Evolutionary conservation across 2,329 filamentous ascomycete genomes (phyloP), one percentile per base, ranked within the genome.

Genomic region (Salinomyces thailandicus): DNA sequence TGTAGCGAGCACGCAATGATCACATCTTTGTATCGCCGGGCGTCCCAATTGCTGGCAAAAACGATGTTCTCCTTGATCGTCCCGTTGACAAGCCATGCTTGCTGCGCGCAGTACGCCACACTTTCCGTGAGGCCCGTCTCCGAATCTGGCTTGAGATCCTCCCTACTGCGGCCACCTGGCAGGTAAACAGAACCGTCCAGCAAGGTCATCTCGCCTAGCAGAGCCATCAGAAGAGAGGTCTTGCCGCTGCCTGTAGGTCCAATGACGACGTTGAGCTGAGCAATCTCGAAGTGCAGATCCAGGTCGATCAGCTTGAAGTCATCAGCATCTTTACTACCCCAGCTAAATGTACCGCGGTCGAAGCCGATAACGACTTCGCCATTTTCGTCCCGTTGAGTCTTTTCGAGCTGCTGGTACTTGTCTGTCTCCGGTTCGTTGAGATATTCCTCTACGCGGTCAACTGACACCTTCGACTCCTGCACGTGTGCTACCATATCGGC

Each of bases 401-500:
- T 66, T 9, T 79, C 75, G 1, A 98, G 71, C 55, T 96, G 91
- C 24, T 75, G 69, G 55, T 95, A 96, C 60, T 98, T 98, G 40
- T 93, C 85, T 0, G 91, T 98, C 64, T 98, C 91, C 5, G 91
- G 86, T 57, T 98, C 91, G 39, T 73, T 79, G 28, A 98, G 62
- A 52, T 95, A 98, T 50, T 93, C 83, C 55, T 98, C 89, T 5
- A 98, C 85, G 68, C 91, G 87, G 54, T 95, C 87, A 35, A 98
- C 79, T 0, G 91, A 98, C 14, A 98, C 89, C 64, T 93, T 93
- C 16, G 87, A 85, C 62, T 98, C 91, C 63, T 95, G 86, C 3
- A 98, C 87, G 62, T 96, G 91, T 8, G 91, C 91, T 54, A 96
- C 81, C 91, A 98, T 98, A 61, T 98, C 91, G 34, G 91, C 91